These are phyloP conservation scores for Coniochaeta sp. DNA, from an alignment of 2,329 filamentous ascomycete species.

Conservation along the genomic window DNA sequence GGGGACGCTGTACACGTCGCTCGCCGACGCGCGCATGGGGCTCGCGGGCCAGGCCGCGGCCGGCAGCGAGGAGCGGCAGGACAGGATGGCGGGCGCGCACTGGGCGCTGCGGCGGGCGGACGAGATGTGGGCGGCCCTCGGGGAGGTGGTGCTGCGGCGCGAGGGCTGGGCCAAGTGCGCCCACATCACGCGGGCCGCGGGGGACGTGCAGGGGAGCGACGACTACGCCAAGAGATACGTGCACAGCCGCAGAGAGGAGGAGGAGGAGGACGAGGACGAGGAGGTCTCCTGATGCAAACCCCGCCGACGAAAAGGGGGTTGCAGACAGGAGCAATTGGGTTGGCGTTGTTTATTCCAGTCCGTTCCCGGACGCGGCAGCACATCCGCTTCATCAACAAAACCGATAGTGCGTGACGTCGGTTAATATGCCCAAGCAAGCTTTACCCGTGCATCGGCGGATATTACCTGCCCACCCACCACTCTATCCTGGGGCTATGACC, in stretches of 20 bases:
- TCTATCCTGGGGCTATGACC: neutral
- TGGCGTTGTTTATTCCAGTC: too few species aligned
- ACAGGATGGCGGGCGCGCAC: slow-evolving; percentile 52
- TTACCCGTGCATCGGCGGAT: neutral
- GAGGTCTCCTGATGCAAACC: neutral
- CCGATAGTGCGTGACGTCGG: neutral
- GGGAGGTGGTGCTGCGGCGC: slow-evolving; percentile 64
- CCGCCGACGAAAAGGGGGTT: neutral
- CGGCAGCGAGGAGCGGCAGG: slow-evolving; percentile 33
- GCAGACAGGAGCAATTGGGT: neutral
- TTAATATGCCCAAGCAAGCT: neutral
- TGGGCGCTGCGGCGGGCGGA: slow-evolving; percentile 57
- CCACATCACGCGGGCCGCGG: slow-evolving; percentile 63
- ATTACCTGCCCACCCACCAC: neutral
- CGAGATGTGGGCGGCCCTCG: slow-evolving; percentile 56
- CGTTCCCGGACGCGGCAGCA: neutral
- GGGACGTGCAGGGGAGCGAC: slow-evolving; percentile 56
- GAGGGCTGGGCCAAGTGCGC: slow-evolving; percentile 80
- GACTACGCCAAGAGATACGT: slow-evolving; percentile 61
- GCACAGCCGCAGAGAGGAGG: slow-evolving; percentile 40
- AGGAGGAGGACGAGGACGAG: neutral
- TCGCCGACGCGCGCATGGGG: slow-evolving; percentile 75
- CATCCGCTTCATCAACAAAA: neutral
- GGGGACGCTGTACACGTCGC: slow-evolving; percentile 59
- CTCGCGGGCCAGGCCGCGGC: slow-evolving; percentile 46